These are phyloP conservation scores for Lagenidium sp. DNA, from an alignment of 352 stramenopile genomes.

Conservation along the genomic window DNA sequence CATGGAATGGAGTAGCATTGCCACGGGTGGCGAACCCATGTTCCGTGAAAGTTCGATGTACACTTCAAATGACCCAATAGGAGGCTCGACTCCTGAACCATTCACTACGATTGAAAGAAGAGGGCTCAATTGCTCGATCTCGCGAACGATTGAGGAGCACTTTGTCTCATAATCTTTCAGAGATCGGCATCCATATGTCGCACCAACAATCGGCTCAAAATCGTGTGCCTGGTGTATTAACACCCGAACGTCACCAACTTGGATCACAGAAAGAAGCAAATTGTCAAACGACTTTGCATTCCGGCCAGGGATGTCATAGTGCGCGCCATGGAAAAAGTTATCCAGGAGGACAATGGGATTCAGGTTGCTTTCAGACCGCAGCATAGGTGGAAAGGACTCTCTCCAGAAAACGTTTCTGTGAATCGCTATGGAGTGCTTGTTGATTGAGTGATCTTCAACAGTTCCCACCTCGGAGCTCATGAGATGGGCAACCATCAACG, in stretches of 20 bases:
- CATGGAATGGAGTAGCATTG: slow-evolving; percentile 52
- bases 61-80: slow-evolving; percentile 46
- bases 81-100: slow-evolving; percentile 5
- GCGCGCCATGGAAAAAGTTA: slow-evolving; percentile 52
- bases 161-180: slow-evolving; percentile 46
- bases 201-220: slow-evolving; percentile 22
- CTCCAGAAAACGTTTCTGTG: slow-evolving; percentile 59
- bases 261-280: slow-evolving; percentile 36
- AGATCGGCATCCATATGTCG: slow-evolving; percentile 38
- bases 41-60: slow-evolving; percentile 28
- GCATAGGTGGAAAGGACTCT: slow-evolving; percentile 20
- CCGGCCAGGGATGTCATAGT: slow-evolving; percentile 28
- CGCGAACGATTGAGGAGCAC: slow-evolving; percentile 18
- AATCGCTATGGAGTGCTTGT: slow-evolving; percentile 20
- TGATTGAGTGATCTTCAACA: slow-evolving; percentile 1
- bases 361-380: not conserved
- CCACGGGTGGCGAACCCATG: slow-evolving; percentile 8
- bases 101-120: slow-evolving; percentile 40
- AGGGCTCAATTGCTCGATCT: slow-evolving; percentile 41
- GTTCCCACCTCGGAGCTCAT: too few species aligned
- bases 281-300: slow-evolving; percentile 48
- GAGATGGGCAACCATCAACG: too few species aligned
- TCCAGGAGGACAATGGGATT: slow-evolving; percentile 24
- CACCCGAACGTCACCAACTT: slow-evolving; percentile 39
- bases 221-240: slow-evolving; percentile 25